Percentiles rank a stretch among this genome's conserved stretches.
phyloP scores from a whole-genome alignment of 768 basidiomycete genomes.

The Lactifluus echinatus region DNA sequence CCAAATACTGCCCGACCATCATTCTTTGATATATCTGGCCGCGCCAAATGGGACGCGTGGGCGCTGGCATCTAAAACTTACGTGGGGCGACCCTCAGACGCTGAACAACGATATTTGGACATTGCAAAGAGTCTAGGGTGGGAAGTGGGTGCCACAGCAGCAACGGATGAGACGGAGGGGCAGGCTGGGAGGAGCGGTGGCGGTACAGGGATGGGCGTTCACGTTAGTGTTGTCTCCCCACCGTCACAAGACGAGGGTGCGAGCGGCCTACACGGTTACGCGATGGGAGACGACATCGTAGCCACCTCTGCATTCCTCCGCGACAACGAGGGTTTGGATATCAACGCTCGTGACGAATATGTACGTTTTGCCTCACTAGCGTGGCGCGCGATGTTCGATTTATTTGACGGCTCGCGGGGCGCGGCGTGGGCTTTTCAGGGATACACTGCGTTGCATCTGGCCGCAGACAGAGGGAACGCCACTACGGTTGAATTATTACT shows the following conservation, averaged over 20 bases:
- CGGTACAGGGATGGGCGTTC: constrained; percentile 45
- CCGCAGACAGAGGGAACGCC: constrained; percentile 70
- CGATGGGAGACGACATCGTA: constrained; percentile 46
- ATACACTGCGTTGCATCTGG: constrained; percentile 81
- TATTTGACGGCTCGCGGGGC: too few relatives aligned
- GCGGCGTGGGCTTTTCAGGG: constrained; percentile 64
- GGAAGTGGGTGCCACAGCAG: constrained; percentile 31
- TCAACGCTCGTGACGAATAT: constrained; percentile 63
- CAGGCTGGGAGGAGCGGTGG: constrained; percentile 14
- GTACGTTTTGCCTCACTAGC: constrained; percentile 41
- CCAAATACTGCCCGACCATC: constrained; percentile 59
- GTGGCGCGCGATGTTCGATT: too few relatives aligned
- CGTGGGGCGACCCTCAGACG: constrained; percentile 33
- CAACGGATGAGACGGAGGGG: constrained; percentile 24
- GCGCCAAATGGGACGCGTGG: constrained; percentile 90
- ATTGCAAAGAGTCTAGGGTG: constrained; percentile 66
- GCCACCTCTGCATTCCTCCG: constrained; percentile 37
- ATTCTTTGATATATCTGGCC: constrained; percentile 68
- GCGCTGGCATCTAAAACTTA: constrained; percentile 41
- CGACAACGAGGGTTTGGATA: constrained; percentile 33
- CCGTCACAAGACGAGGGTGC: constrained; percentile 30
- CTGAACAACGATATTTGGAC: constrained; percentile 57
- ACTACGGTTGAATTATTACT: constrained; percentile 52
- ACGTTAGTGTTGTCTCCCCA: constrained; percentile 52
- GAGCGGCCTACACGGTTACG: constrained; percentile 47